A percentile compares a stretch with the other conserved stretches of the same genome.
Conservation (phyloP, 75 land plant genomes). For the Sequoia sempervirens region DNA sequence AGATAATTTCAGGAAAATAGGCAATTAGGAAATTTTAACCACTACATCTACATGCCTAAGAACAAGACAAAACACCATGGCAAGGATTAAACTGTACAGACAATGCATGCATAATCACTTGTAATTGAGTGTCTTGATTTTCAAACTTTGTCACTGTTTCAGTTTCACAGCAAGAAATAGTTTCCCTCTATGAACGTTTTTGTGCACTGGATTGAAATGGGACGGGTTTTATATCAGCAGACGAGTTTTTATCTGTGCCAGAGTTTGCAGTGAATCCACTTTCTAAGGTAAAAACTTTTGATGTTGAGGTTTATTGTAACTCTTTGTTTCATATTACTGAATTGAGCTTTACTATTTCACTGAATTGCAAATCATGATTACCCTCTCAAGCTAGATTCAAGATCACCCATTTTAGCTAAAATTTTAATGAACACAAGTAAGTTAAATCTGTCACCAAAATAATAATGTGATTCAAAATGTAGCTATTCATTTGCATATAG, state of each 20-base stretch:
- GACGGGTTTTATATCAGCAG: slow-evolving; percentile 84
- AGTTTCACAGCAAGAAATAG: slow-evolving; percentile 88
- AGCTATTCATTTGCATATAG: not conserved
- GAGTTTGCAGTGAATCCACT: slow-evolving; percentile 93
- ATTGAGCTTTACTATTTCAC: not conserved
- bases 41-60: not conserved
- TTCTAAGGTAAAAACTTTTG: slow-evolving; percentile 53
- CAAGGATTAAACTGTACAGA: no score
- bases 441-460: no score
- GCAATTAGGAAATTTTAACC: not conserved
- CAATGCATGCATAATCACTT: no score
- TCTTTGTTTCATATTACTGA: not conserved
- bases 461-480: no score
- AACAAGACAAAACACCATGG: no score
- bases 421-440: no score
- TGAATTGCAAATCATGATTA: not conserved
- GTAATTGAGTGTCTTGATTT: not conserved
- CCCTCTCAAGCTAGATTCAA: not conserved
- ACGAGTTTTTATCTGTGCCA: slow-evolving; percentile 90
- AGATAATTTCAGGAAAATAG: not conserved
- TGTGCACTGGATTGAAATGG: slow-evolving; percentile 78
- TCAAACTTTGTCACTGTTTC: not conserved
- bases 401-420: no score
- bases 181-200: slow-evolving; percentile 76
- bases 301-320: not conserved